These are phyloP conservation scores for Epichloe sibirici DNA, from an alignment of 2,329 filamentous ascomycete genomes.

Conservation along the genomic window DNA sequence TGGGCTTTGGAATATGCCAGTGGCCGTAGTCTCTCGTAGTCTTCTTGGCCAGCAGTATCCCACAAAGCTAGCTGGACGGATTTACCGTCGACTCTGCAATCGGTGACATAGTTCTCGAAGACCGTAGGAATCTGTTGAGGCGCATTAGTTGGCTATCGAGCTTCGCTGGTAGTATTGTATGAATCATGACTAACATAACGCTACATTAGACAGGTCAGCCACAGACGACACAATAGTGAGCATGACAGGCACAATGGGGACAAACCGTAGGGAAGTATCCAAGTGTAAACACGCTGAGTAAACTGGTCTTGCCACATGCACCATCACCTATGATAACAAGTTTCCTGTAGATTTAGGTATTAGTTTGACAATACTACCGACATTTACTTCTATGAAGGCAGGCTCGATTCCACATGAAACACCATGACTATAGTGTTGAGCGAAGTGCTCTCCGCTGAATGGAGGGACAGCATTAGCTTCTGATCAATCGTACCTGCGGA, in stretches of 20 bases:
- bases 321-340: conserved; percentile 94
- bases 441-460: not conserved
- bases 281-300: conserved; percentile 93
- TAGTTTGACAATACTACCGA: not conserved
- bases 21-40: conserved; percentile 90
- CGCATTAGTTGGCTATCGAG: conserved; percentile 10
- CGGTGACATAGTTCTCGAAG: conserved; percentile 98
- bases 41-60: conserved; percentile 99
- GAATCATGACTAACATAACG: conserved; percentile 39
- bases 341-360: conserved; percentile 48
- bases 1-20: conserved; percentile 95
- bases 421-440: not conserved
- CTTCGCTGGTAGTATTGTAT: not conserved
- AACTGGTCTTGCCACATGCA: conserved; percentile 95
- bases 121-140: conserved; percentile 67
- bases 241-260: conserved; percentile 14
- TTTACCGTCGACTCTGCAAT: conserved; percentile 95
- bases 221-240: not conserved
- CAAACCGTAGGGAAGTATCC: conserved; percentile 95
- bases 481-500: conserved; percentile 44
- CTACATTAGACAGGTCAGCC: conserved; percentile 21
- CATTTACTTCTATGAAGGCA: not conserved
- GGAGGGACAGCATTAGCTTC: not conserved
- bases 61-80: conserved; percentile 96
- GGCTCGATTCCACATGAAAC: not conserved